Percentiles rank a stretch among this genome's conserved stretches.
phyloP scores from a whole-genome alignment of 225 moss, liverwort and hornwort genomes.

The Pseudoscleropodium purum region DNA sequence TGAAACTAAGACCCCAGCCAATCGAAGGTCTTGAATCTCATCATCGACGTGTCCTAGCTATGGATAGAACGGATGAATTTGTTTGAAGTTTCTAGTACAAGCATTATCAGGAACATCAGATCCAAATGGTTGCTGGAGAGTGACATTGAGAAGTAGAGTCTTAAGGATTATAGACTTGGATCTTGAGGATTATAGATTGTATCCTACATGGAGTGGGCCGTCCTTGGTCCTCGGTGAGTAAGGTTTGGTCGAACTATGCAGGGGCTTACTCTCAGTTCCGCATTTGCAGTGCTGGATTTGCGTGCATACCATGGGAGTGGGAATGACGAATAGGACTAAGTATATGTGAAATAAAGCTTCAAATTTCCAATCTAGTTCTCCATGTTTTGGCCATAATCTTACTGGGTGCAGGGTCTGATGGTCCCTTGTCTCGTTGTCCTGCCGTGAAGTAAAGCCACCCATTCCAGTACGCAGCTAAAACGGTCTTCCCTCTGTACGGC shows the following conservation, averaged over 20 bases:
- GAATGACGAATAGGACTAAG: no score
- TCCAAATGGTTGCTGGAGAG: not conserved
- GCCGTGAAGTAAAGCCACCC: conserved; percentile 52
- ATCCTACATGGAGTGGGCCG: not conserved
- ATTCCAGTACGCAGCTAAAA: conserved; percentile 39
- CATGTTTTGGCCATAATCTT: conserved; percentile 41
- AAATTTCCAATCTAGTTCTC: conserved; percentile 18
- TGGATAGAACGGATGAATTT: not conserved
- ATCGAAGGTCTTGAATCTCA: not conserved
- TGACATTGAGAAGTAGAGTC: not conserved
- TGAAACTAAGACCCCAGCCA: not conserved
- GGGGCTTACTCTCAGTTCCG: not conserved
- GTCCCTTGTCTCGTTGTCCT: conserved; percentile 47
- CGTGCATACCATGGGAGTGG: not conserved
- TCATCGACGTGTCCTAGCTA: not conserved
- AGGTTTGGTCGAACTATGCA: not conserved
- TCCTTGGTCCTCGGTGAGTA: not conserved
- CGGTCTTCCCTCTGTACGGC: conserved; percentile 44
- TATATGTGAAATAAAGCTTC: not conserved
- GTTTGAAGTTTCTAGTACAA: not conserved
- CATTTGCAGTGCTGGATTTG: not conserved
- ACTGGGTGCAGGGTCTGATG: conserved; percentile 26
- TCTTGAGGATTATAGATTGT: no score
- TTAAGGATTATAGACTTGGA: not conserved
- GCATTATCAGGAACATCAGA: not conserved